Percentiles rank a stretch among this genome's conserved stretches.
These are phyloP conservation scores for Naganishia cerealis DNA, from an alignment of 1,284 basidiomycete species.

Conservation along the genomic window DNA sequence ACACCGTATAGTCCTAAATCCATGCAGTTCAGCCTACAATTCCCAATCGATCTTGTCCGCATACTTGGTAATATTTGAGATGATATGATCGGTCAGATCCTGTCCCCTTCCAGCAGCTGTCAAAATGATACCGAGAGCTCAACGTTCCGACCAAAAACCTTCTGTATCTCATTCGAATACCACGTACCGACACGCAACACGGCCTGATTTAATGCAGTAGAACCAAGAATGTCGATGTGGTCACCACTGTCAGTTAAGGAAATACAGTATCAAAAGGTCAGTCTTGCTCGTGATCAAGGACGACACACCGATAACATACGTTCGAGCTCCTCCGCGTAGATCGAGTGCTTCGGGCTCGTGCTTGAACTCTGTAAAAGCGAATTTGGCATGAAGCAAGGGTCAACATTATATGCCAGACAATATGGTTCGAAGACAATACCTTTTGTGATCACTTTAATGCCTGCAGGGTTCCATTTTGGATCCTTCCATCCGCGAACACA, in stretches of 20 bases:
- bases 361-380: slow-evolving; percentile 63
- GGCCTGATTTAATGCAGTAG: slow-evolving; percentile 82
- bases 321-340: slow-evolving; percentile 82
- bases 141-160: background rate
- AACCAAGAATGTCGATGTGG: slow-evolving; percentile 92
- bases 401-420: slow-evolving; percentile 1
- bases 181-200: slow-evolving; percentile 66
- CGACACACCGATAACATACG: slow-evolving; percentile 46
- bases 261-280: slow-evolving; percentile 4
- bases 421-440: slow-evolving; percentile 56
- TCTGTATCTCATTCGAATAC: background rate
- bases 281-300: background rate
- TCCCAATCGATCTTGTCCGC: slow-evolving; percentile 71
- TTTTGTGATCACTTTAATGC: slow-evolving; percentile 79
- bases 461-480: slow-evolving; percentile 87
- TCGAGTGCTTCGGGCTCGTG: slow-evolving; percentile 77
- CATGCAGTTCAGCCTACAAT: background rate
- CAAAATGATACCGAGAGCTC: background rate
- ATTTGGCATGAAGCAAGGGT: background rate
- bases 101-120: slow-evolving; percentile 49
- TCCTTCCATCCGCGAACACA: slow-evolving; percentile 93
- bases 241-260: slow-evolving; percentile 56
- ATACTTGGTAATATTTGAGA: slow-evolving; percentile 78
- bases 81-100: slow-evolving; percentile 63
- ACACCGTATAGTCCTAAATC: background rate